Conservation (phyloP, 257 asterid genomes). For the Hygrophila difformis region DNA sequence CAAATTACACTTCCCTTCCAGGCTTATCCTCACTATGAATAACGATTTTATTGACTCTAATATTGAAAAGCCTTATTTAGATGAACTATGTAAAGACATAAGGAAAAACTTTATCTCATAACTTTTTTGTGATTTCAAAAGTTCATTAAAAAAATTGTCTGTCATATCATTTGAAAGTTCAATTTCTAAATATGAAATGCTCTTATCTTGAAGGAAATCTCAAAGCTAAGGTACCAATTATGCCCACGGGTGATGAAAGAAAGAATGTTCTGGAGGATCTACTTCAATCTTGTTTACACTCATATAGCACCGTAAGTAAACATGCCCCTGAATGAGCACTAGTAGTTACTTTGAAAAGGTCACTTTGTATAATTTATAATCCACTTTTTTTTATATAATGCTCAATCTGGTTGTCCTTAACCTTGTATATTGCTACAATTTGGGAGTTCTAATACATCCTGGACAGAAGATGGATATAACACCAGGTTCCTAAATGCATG, state of each 20-base stretch:
- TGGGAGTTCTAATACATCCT: background rate
- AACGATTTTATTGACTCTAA: background rate
- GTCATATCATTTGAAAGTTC: too few species aligned
- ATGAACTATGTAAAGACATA: background rate
- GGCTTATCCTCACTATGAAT: background rate
- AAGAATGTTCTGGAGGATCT: constrained; percentile 91
- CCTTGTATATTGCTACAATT: too few species aligned
- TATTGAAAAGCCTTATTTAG: background rate
- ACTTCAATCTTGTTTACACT: constrained; percentile 74
- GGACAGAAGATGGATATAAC: background rate
- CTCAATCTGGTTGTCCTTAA: too few species aligned
- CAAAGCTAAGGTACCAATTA: constrained; percentile 66
- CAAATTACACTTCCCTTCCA: background rate
- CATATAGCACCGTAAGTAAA: constrained; percentile 75
- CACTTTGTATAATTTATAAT: too few species aligned
- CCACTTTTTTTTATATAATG: too few species aligned
- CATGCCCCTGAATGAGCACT: too few species aligned
- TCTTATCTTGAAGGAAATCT: constrained; percentile 55
- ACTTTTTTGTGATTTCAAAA: too few species aligned
- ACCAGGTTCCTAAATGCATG: background rate
- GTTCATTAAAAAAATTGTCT: too few species aligned
- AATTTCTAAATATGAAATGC: too few species aligned
- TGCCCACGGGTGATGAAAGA: constrained; percentile 93
- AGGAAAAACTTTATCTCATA: too few species aligned
- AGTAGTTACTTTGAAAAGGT: too few species aligned